Evolutionary conservation across 2,329 filamentous ascomycete genomes (phyloP).

Genomic region (Dactylellina leptospora): DNA sequence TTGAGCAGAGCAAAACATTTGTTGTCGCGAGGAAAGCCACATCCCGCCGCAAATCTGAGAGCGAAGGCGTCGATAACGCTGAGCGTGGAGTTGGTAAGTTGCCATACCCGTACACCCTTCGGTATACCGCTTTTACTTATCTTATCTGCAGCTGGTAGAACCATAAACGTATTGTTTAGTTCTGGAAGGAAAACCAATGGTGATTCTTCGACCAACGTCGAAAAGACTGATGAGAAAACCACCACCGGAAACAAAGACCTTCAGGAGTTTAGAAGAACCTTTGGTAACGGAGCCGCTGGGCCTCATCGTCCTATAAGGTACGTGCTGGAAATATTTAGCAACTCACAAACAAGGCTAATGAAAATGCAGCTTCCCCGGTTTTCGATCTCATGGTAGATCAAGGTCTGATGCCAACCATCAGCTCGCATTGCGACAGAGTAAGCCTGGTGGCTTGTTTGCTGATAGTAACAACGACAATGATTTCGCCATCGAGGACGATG

Average conservation of each 20-base stretch:
- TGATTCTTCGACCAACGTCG: neutral
- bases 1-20: conserved; percentile 41
- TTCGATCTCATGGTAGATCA: conserved; percentile 24
- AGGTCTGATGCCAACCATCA: conserved; percentile 49
- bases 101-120: neutral
- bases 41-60: conserved; percentile 47
- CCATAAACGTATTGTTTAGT: conserved; percentile 27
- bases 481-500: conserved; percentile 44
- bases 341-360: neutral
- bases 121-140: neutral
- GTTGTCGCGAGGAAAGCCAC: conserved; percentile 20
- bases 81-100: conserved; percentile 50
- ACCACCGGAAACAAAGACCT: conserved; percentile 41
- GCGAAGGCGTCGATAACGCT: conserved; percentile 26
- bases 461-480: conserved; percentile 54
- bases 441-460: conserved; percentile 52
- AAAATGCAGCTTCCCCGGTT: conserved; percentile 30
- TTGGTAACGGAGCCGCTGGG: neutral
- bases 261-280: conserved; percentile 38
- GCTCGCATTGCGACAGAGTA: conserved; percentile 45
- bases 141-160: conserved; percentile 31
- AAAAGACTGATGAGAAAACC: conserved; percentile 27
- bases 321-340: neutral
- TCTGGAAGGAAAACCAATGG: conserved; percentile 28
- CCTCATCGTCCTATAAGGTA: conserved; percentile 45